Base-by-base conservation (phyloP, 2,329 filamentous ascomycete genomes). In the Cladosporium sp. region DNA sequence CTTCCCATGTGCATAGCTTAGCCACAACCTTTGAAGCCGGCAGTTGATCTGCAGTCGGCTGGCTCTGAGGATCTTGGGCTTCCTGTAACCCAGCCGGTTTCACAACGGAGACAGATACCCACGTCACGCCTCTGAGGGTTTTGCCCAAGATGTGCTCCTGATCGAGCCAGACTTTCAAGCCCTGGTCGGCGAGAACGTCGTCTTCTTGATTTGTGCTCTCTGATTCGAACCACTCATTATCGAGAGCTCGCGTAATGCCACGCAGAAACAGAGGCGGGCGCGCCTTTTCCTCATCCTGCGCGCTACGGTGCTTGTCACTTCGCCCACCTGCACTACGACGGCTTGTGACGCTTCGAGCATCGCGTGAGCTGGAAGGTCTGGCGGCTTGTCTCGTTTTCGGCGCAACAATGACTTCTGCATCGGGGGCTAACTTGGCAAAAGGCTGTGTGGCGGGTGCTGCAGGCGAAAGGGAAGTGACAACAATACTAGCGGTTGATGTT, bases 361-460 rank as follows among this genome's bases (percentile, higher is more conserved):
- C 89, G 32, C 83, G 80, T n/a, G 75, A 80, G 50, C 84, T 80
- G 3, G 82, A 74, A 29, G 78, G 72, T 66, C 88, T 90, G 25
- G 55, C 48, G 11, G 48, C 27, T 36, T 86, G 78, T 49, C 92
- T 81, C 20, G 85, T 86, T 72, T 98, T 98, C 1, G 93, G 93
- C 3, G 93, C 93, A 53, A 98, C 93, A 57, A 97, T 95, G 43
- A 98, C 91, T 69, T 98, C 93, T 18, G 92, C 92, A 65, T 97
- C 90, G 0, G 91, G 87, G 0, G 88, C 86, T 43, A 98, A 88
- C 69, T 96, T 97, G 20, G 88, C 89, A 65, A 98, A 98, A 0
- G 88, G 78, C 1, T 82, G 78, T 42, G 83, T 80, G 2, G 80
- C 73, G 1, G 86, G 69, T 3, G 84, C 82, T 0, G 82, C 74